These are phyloP conservation scores for Nidula microcarpa DNA, from an alignment of 768 basidiomycete genomes.

Conservation along the genomic window DNA sequence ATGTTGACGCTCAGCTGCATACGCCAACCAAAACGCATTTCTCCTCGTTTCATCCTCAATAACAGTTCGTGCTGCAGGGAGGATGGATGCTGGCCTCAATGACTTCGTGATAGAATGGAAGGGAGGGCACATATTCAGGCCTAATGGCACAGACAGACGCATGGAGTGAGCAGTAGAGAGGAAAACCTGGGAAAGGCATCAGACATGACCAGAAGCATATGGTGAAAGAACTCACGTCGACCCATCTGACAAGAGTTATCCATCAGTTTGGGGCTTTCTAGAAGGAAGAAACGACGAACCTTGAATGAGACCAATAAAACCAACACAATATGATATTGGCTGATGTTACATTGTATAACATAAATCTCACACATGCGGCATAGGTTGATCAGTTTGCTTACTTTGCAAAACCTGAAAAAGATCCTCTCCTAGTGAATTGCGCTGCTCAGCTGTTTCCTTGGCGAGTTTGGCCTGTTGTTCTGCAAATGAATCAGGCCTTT, in stretches of 20 bases:
- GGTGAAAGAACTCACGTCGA: conserved; percentile 45
- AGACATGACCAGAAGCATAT: neutral
- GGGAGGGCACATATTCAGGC: conserved; percentile 64
- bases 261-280: conserved; percentile 1
- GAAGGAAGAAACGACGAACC: conserved; percentile 30
- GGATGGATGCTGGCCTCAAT: conserved; percentile 52
- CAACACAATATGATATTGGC: conserved; percentile 63
- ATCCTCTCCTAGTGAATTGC: conserved; percentile 48
- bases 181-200: conserved; percentile 44
- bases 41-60: conserved; percentile 70
- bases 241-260: conserved; percentile 47
- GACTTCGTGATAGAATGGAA: conserved; percentile 65
- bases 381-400: conserved; percentile 12
- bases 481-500: conserved; percentile 57
- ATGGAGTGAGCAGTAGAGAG: conserved; percentile 53
- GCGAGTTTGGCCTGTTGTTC: conserved; percentile 61
- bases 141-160: conserved; percentile 60
- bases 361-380: too few relatives aligned
- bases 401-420: conserved; percentile 64
- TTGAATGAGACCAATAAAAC: conserved; percentile 75
- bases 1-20: conserved; percentile 63
- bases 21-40: conserved; percentile 74
- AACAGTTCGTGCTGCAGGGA: conserved; percentile 55
- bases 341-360: conserved; percentile 15
- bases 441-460: conserved; percentile 42